A percentile compares a stretch with the other conserved stretches of the same genome.
Conservation (phyloP, 2,329 filamentous ascomycete species). For the Aspergillus bombycis region DNA sequence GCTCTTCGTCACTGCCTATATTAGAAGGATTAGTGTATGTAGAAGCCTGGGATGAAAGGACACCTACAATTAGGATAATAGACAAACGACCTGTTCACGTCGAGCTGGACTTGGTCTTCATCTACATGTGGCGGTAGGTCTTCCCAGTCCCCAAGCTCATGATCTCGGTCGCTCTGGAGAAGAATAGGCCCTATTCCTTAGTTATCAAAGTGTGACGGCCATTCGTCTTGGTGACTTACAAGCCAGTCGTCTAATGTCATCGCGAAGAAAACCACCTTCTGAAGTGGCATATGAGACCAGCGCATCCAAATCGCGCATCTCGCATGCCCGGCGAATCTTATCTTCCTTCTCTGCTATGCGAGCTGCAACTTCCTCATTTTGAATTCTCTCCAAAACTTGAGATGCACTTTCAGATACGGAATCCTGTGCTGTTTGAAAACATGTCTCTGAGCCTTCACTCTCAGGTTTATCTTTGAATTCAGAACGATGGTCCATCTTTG, state of each 20-base stretch:
- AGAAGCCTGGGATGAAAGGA: neutral
- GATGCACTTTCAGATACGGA: neutral
- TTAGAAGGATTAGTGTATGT: slow-evolving; percentile 3
- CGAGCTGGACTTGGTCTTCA: slow-evolving; percentile 87
- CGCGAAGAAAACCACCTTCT: slow-evolving; percentile 67
- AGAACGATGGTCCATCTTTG: slow-evolving; percentile 5
- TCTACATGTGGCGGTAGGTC: slow-evolving; percentile 76
- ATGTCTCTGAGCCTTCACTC: neutral
- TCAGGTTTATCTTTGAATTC: neutral
- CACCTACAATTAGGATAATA: slow-evolving; percentile 83
- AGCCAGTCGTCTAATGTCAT: slow-evolving; percentile 70
- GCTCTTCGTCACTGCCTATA: slow-evolving; percentile 70
- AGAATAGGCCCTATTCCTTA: slow-evolving; percentile 51
- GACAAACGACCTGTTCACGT: slow-evolving; percentile 95
- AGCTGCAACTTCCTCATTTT: slow-evolving; percentile 10
- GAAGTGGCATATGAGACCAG: slow-evolving; percentile 64
- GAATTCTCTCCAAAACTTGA: slow-evolving; percentile 3
- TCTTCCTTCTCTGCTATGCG: slow-evolving; percentile 42
- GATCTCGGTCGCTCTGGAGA: slow-evolving; percentile 43
- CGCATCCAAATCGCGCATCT: slow-evolving; percentile 56
- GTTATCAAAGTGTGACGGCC: slow-evolving; percentile 16
- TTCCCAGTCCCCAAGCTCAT: slow-evolving; percentile 53
- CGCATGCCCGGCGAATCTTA: slow-evolving; percentile 64
- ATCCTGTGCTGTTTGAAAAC: slow-evolving; percentile 10
- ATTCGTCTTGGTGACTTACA: slow-evolving; percentile 62